Percentiles rank a stretch among this genome's conserved stretches.
Conservation (phyloP, 371 early-diverging fungal genomes). For the Enteropsectra breve region DNA sequence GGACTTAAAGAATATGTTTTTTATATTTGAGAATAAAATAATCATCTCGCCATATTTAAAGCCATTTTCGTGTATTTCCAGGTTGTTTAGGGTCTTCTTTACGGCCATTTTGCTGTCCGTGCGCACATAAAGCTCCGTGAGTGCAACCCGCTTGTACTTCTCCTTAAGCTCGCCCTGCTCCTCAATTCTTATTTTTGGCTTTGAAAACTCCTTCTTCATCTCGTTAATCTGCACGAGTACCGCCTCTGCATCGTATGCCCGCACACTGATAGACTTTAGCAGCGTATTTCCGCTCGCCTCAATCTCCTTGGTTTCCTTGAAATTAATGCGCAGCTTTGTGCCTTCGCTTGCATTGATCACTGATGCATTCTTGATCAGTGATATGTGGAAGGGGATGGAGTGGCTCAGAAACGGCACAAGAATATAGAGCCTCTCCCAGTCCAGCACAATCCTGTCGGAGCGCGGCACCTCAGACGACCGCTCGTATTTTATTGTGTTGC, state of each 20-base stretch:
- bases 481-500: slow-evolving; percentile 44
- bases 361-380: slow-evolving; percentile 80
- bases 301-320: slow-evolving; percentile 77
- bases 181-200: slow-evolving; percentile 38
- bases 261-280: slow-evolving; percentile 47
- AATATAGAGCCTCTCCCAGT: slow-evolving; percentile 72
- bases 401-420: slow-evolving; percentile 87
- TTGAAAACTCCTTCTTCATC: slow-evolving; percentile 44
- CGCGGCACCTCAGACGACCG: slow-evolving; percentile 54
- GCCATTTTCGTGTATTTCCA: slow-evolving; percentile 60
- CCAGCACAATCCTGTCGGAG: slow-evolving; percentile 69
- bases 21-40: slow-evolving; percentile 86
- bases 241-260: slow-evolving; percentile 17
- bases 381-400: slow-evolving; percentile 95
- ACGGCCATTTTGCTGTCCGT: slow-evolving; percentile 72
- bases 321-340: slow-evolving; percentile 80
- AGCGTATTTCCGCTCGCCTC: slow-evolving; percentile 21
- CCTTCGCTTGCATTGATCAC: slow-evolving; percentile 85
- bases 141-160: slow-evolving; percentile 30
- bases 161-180: slow-evolving; percentile 53
- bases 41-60: slow-evolving; percentile 62
- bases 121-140: slow-evolving; percentile 74
- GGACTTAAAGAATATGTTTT: slow-evolving; percentile 91
- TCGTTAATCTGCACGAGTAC: slow-evolving; percentile 48
- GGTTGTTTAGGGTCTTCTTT: slow-evolving; percentile 70